Evolutionary conservation across 139 green algal species (phyloP).

Genomic region (Diplosphaera chodatii): DNA sequence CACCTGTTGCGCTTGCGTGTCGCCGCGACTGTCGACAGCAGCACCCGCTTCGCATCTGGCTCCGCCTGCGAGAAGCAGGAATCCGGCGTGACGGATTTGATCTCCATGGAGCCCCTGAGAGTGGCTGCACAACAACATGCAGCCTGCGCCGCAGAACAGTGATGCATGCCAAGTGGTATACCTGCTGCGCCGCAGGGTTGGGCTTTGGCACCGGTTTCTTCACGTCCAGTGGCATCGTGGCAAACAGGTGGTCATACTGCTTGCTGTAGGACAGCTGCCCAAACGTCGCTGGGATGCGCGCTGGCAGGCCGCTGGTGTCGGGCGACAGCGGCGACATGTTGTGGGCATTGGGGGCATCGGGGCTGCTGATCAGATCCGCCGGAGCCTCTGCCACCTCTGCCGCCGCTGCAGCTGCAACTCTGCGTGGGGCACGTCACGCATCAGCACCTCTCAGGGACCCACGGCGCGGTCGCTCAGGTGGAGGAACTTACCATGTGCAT

Average conservation of each 20-base stretch:
- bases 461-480: conserved; percentile 55
- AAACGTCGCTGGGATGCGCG: neutral
- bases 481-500: too few relatives aligned
- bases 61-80: conserved; percentile 6
- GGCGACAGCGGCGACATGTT: neutral
- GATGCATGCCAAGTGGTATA: too few relatives aligned
- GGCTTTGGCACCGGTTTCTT: conserved; percentile 68
- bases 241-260: conserved; percentile 76
- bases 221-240: conserved; percentile 42
- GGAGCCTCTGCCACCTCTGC: neutral
- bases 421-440: neutral
- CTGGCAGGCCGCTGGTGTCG: neutral
- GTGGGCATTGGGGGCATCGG: neutral
- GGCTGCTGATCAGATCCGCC: neutral
- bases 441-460: neutral
- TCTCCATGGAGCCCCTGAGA: too few relatives aligned
- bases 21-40: conserved; percentile 55
- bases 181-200: conserved; percentile 46
- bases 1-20: conserved; percentile 43
- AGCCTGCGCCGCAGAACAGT: too few relatives aligned
- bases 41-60: conserved; percentile 44
- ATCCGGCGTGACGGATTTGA: too few relatives aligned
- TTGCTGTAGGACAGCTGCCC: conserved; percentile 54
- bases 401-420: too few relatives aligned
- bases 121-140: too few relatives aligned